A percentile compares a stretch with the other conserved stretches of the same genome.
Conservation (phyloP, 2,329 filamentous ascomycete genomes). For the Metarhizium robertsii region DNA sequence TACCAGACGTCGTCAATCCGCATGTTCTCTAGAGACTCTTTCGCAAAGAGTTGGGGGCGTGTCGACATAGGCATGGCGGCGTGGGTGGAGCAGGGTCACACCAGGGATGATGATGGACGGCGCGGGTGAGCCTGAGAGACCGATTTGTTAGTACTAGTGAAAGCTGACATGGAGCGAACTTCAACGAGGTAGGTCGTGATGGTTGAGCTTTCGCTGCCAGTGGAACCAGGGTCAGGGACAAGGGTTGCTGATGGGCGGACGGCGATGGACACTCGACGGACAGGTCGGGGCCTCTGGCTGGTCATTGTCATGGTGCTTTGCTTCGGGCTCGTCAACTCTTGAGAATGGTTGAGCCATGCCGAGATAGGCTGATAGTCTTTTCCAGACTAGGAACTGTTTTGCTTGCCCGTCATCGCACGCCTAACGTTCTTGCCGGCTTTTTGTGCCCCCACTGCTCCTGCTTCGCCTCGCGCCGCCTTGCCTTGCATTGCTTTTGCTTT, state of each 20-base stretch:
- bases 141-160: neutral
- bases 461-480: slow-evolving; percentile 4
- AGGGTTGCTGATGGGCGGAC: neutral
- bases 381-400: neutral
- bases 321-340: neutral
- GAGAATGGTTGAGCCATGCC: neutral
- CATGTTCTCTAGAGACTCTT: neutral
- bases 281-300: too few species aligned
- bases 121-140: neutral
- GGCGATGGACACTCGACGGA: too few species aligned
- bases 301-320: neutral
- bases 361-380: neutral
- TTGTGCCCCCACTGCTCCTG: neutral
- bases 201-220: neutral
- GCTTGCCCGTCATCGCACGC: neutral
- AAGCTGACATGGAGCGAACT: neutral
- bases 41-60: slow-evolving; percentile 1
- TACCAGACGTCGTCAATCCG: neutral
- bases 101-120: neutral
- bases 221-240: neutral
- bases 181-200: neutral
- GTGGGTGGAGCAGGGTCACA: slow-evolving; percentile 8
- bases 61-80: slow-evolving; percentile 1
- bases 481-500: slow-evolving; percentile 4
- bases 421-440: neutral